Percentiles rank a stretch among this genome's conserved stretches.
phyloP scores from a whole-genome alignment of 2,329 filamentous ascomycete species.

The Phialemonium atrogriseum region DNA sequence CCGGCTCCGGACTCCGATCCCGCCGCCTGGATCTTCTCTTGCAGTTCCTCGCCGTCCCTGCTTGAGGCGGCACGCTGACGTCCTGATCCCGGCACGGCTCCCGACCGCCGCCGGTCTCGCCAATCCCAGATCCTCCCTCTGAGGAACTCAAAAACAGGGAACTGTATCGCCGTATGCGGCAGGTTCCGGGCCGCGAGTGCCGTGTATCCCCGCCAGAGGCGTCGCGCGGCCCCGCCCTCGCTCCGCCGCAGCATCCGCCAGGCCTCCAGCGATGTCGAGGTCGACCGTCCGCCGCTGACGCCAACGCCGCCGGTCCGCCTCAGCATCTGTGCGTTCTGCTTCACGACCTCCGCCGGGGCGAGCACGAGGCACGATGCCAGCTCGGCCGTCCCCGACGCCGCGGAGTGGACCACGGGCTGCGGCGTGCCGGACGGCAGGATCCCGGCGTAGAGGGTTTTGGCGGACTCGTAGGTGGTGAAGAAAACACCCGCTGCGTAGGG shows the following conservation, averaged over 20 bases:
- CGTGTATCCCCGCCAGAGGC: conserved; percentile 64
- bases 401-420: conserved; percentile 60
- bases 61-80: no score
- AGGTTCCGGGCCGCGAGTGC: conserved; percentile 76
- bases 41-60: conserved; percentile 20
- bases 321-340: conserved; percentile 89
- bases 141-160: conserved; percentile 74
- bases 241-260: conserved; percentile 34
- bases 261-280: conserved; percentile 38
- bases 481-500: conserved; percentile 61
- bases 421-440: conserved; percentile 45
- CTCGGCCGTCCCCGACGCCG: conserved; percentile 69
- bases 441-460: conserved; percentile 54
- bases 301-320: conserved; percentile 12
- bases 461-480: conserved; percentile 80
- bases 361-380: conserved; percentile 79
- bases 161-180: conserved; percentile 82
- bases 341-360: conserved; percentile 83
- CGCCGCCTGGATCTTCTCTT: conserved; percentile 7
- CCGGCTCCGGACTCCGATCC: conserved; percentile 8
- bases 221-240: conserved; percentile 47
- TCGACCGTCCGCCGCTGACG: no score
- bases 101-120: conserved; percentile 21
- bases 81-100: conserved; percentile 13
- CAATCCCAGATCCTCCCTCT: conserved; percentile 43